Base-by-base conservation (phyloP, 1,139 yeast genomes). In the Candida glucosophila region DNA sequence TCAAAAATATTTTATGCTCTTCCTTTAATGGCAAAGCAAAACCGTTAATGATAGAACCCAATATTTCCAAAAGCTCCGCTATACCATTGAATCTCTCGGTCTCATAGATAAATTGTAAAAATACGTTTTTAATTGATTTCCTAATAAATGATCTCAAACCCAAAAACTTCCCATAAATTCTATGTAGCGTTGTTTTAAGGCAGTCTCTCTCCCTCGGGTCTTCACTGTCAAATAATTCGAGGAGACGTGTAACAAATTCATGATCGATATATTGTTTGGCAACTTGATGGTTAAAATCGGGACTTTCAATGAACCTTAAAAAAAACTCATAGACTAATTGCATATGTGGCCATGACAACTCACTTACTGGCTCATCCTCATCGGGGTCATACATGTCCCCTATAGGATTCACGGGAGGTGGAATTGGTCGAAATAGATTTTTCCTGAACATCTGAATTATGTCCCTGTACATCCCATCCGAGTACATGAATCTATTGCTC, bases 331-430 rank as follows among this genome's bases (percentile, higher is more conserved):
- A 90, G 22, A 88, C 94, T 22, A 88, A 73, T 55, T 85, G 94
- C 96, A 92, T 90, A 52, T 90, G 99, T 4, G 98, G 95, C 99
- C 99, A 90, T 5, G 97, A 90, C 34, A 90, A 74, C 49, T 92
- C 98, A 44, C 77, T 76, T 22, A 90, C 94, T 2, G 97, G 97
- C 55, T 90, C 99, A 56, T 90, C 98, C 57, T 90, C 99, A 58
- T 90, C 98, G 0, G 99, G 98, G 44, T 92, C 98, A 52, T 73
- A 92, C 15, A 90, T 70, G 35, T 92, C 98, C 19, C 98, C 98
- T 21, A 88, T 72, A 4, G 97, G 97, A 50, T 92, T 90, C 22
- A 88, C 95, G 1, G 97, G 97, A 1, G 99, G 98, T 3, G 98
- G 97, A 23, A 90, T 85, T 17, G 97, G 95, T 47, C 99, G 73